Evolutionary conservation across 2,329 filamentous ascomycete genomes (phyloP), one percentile per base, ranked within the genome.

Genomic region (Paraphoma chrysanthemicola): DNA sequence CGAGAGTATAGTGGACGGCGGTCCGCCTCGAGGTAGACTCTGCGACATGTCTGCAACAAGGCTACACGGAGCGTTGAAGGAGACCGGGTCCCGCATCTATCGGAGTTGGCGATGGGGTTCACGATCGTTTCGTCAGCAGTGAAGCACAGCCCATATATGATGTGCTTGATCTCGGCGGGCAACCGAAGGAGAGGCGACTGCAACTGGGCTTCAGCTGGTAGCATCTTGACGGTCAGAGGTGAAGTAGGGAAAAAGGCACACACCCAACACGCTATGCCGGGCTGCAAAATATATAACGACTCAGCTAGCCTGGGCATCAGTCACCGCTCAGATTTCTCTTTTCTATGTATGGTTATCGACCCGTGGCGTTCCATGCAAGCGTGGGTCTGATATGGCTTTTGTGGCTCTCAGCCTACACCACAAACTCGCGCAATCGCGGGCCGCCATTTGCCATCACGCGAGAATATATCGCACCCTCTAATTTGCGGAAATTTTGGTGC

Each of bases 1-100:
- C 67, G 63, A 6, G 68, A 50, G 57, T 73, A 76, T 0, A 78
- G 56, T 10, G 67, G 57, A 16, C 67, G 65, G 44, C 68, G 52
- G 49, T 76, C 69, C 18, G 60, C 60, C 53, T 78, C 75, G 51
- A 66, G 63, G 53, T 78, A 71, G 23, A 75, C 54, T 31, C 69
- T 60, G 33, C 72, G 72, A 54, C 76, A 79, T 14, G 75, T 77
- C 39, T 69, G 73, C 7, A 78, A 63, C 12, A 79, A 61, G n/a
- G 65, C 57, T 5, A 68, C 50, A 9, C 69, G 65, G n/a, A 72
- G 14, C 41, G 55, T 31, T 29, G 45, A 9, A 17, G n/a, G 9
- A 43, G 43, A 7, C 30, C 18, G 43, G 14, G n/a, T 16, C 42
- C 52, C 23, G 29, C 14, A 14, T 39, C 45, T 38, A 11, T 14